phyloP scores from a whole-genome alignment of 1,284 basidiomycete genomes.

The Ceratobasidium sp. region DNA sequence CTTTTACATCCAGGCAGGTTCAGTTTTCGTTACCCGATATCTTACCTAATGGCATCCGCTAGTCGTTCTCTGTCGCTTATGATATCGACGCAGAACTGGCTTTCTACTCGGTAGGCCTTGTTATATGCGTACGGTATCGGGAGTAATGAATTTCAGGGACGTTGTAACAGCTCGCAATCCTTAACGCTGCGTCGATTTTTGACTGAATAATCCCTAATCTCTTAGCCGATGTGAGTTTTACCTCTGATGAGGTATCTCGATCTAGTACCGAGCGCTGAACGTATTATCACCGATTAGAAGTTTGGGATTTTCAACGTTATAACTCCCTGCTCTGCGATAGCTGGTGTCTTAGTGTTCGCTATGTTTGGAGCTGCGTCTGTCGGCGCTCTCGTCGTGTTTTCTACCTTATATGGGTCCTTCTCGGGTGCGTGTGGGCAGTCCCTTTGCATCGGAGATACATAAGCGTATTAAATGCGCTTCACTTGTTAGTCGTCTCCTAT shows the following conservation, averaged over 20 bases:
- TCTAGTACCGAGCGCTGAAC: neutral
- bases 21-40: neutral
- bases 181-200: conserved; percentile 41
- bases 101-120: conserved; percentile 33
- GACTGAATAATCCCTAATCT: conserved; percentile 42
- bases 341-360: conserved; percentile 48
- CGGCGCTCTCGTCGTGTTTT: conserved; percentile 28
- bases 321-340: conserved; percentile 36
- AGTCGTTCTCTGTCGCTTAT: conserved; percentile 39
- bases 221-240: conserved; percentile 27
- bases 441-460: neutral
- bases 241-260: neutral
- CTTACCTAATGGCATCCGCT: neutral
- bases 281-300: conserved; percentile 12
- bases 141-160: neutral
- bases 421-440: conserved; percentile 42
- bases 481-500: conserved; percentile 37
- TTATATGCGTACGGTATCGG: neutral
- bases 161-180: conserved; percentile 14
- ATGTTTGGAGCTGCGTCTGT: conserved; percentile 49
- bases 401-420: conserved; percentile 43
- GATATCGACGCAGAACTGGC: conserved; percentile 23
- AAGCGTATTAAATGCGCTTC: neutral
- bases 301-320: conserved; percentile 47
- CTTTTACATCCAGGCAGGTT: conserved; percentile 38